Evolutionary conservation across 176 grass and related monocot species (phyloP), one percentile per base, ranked within the genome.

Genomic region (Hyparrhenia diplandra): DNA sequence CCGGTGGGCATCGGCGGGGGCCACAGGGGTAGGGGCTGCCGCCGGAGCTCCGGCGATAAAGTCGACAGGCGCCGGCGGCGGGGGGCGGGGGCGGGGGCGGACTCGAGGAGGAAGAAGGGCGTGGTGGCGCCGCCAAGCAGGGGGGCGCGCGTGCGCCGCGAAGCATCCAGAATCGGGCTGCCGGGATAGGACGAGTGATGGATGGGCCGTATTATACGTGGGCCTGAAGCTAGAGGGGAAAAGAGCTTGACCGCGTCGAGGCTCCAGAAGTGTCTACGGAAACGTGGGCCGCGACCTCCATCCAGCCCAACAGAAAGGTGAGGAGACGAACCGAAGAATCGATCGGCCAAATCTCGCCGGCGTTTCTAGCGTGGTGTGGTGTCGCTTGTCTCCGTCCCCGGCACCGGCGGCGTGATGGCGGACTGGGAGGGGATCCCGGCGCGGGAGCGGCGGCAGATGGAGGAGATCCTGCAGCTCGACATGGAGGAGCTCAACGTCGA

Each of bases 401-500:
- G 73, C 80, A 64, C 31, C 71, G 51, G 64, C 80, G 67, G 49
- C 66, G 77, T 65, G 85, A 92, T 94, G 85, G 85, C 76, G 55
- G 82, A 88, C 20, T 66, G 89, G 78, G 57, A 86, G 45, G 58
- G 83, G 79, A 47, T 95, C 74, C 87, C 85, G 58, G 83, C 84
- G 89, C 80, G 83, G 61, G 94, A 97, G 82, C 84, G 82, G 82
- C 88, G 72, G 68, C 88, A 84, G 79, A 97, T 94, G 90, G 92
- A 91, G 84, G 90, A 91, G 88, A 95, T 95, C 80, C 77, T 88
- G 52, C 77, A 95, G 86, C 90, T 94, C 41, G 95, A 97, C 61
- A 81, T 84, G 92, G 95, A 92, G 84, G 95, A 98, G 88, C 88
- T 95, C 51, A 87, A 84, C 64, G 80, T 93, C 63, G 92, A 93